Evolutionary conservation across 768 basidiomycete genomes (phyloP).

Genomic region (Mycena filopes): DNA sequence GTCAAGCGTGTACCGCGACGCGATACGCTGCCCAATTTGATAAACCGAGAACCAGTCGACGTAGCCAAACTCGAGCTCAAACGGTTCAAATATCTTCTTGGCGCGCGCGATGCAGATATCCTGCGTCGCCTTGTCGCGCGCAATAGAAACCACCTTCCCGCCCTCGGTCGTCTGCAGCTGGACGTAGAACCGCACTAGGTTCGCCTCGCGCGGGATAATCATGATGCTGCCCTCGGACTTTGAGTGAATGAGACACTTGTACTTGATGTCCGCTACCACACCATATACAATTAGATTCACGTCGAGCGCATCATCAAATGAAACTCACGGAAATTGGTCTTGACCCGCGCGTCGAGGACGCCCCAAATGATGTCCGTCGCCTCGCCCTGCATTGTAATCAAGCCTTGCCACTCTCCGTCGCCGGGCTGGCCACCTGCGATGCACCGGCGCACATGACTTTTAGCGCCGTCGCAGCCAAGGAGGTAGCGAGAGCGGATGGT

Average conservation of each 20-base stretch:
- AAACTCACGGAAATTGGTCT: slow-evolving; percentile 61
- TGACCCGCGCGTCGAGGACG: slow-evolving; percentile 56
- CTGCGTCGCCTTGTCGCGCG: slow-evolving; percentile 31
- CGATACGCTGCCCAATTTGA: slow-evolving; percentile 53
- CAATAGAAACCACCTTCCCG: slow-evolving; percentile 30
- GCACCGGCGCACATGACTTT: slow-evolving; percentile 54
- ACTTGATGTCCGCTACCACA: slow-evolving; percentile 58
- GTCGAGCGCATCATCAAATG: neutral
- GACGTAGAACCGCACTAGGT: slow-evolving; percentile 61
- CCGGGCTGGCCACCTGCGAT: slow-evolving; percentile 31
- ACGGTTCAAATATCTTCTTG: slow-evolving; percentile 39
- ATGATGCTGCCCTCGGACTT: slow-evolving; percentile 54
- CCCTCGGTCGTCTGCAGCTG: slow-evolving; percentile 46
- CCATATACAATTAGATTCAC: neutral
- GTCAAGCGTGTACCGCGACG: slow-evolving; percentile 46
- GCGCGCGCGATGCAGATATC: slow-evolving; percentile 34
- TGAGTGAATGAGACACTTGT: slow-evolving; percentile 57
- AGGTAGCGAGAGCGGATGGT: slow-evolving; percentile 28
- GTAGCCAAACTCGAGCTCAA: slow-evolving; percentile 37
- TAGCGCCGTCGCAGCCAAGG: slow-evolving; percentile 46
- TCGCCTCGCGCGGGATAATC: slow-evolving; percentile 62
- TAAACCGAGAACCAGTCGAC: slow-evolving; percentile 53
- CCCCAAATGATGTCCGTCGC: slow-evolving; percentile 63
- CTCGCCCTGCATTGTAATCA: slow-evolving; percentile 60
- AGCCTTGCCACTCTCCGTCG: slow-evolving; percentile 45